Conservation (phyloP, 805 yeast species). For the Helenozyma baotianmanensis region DNA sequence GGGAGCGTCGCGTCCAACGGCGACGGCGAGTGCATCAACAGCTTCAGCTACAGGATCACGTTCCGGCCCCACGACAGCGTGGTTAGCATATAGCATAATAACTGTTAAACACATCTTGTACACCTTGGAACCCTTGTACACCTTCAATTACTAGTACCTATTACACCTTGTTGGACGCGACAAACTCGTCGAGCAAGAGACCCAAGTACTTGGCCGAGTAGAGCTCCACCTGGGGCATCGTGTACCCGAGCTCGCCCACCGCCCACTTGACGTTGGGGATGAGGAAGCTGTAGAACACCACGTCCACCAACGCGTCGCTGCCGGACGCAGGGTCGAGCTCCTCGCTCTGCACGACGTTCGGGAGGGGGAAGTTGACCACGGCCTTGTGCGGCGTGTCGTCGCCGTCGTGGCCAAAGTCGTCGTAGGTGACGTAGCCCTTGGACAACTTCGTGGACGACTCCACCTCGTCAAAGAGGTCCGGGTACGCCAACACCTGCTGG, state of each 20-base stretch:
- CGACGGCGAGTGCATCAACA: slow-evolving; percentile 47
- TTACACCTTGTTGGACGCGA: slow-evolving; percentile 10
- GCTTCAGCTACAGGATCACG: slow-evolving; percentile 63
- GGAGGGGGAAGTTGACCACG: slow-evolving; percentile 55
- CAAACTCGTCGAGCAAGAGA: slow-evolving; percentile 27
- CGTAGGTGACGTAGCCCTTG: slow-evolving; percentile 77
- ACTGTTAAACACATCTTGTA: no score
- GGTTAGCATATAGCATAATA: slow-evolving; percentile 10
- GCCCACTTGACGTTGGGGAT: slow-evolving; percentile 32
- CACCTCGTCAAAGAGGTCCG: slow-evolving; percentile 4
- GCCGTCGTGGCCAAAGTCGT: slow-evolving; percentile 82
- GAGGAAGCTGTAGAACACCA: slow-evolving; percentile 78
- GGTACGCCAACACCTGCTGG: slow-evolving; percentile 1
- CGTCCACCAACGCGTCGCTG: slow-evolving; percentile 44
- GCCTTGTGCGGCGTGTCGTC: slow-evolving; percentile 75
- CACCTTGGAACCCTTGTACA: not conserved
- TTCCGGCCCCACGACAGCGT: slow-evolving; percentile 54
- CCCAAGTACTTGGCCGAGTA: slow-evolving; percentile 35
- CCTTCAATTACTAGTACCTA: not conserved
- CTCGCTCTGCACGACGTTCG: slow-evolving; percentile 69
- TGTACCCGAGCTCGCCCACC: slow-evolving; percentile 22
- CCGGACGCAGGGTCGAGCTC: slow-evolving; percentile 25
- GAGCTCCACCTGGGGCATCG: slow-evolving; percentile 14
- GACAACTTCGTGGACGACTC: slow-evolving; percentile 22
- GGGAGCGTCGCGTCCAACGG: slow-evolving; percentile 35